A percentile compares a stretch with the other conserved stretches of the same genome.
phyloP scores from a whole-genome alignment of 2,329 filamentous ascomycete genomes.

The Aspergillus tanneri region DNA sequence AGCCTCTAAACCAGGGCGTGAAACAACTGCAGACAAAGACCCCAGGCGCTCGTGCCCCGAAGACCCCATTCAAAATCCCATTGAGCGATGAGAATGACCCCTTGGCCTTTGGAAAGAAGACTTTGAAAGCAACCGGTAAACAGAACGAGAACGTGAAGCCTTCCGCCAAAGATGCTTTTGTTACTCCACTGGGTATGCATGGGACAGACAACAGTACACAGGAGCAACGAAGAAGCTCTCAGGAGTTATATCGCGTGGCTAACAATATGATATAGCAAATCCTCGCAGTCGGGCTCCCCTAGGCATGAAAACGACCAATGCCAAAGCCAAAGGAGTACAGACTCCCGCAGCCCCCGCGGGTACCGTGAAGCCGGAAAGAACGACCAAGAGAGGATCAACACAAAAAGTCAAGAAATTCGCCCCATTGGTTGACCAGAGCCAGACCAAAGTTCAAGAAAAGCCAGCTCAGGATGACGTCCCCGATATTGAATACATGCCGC shows the following conservation, averaged over 20 bases:
- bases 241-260: not conserved
- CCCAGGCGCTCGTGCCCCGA: constrained; percentile 70
- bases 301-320: constrained; percentile 95
- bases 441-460: constrained; percentile 48
- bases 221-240: not conserved
- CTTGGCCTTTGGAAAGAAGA: constrained; percentile 58
- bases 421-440: constrained; percentile 48
- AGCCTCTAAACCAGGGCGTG: constrained; percentile 66
- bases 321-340: constrained; percentile 70
- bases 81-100: constrained; percentile 85
- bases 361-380: constrained; percentile 62
- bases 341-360: constrained; percentile 63
- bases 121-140: constrained; percentile 55
- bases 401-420: constrained; percentile 61
- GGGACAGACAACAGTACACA: not conserved
- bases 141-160: constrained; percentile 58
- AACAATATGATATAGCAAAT: constrained; percentile 41
- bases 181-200: constrained; percentile 75
- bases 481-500: constrained; percentile 89
- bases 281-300: constrained; percentile 74
- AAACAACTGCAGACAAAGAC: constrained; percentile 71
- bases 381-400: constrained; percentile 59
- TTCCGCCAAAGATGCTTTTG: constrained; percentile 62
- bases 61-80: constrained; percentile 76
- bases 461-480: constrained; percentile 57